Evolutionary conservation across 805 yeast genomes (phyloP).

Genomic region (Scheffersomyces amazonensis): DNA sequence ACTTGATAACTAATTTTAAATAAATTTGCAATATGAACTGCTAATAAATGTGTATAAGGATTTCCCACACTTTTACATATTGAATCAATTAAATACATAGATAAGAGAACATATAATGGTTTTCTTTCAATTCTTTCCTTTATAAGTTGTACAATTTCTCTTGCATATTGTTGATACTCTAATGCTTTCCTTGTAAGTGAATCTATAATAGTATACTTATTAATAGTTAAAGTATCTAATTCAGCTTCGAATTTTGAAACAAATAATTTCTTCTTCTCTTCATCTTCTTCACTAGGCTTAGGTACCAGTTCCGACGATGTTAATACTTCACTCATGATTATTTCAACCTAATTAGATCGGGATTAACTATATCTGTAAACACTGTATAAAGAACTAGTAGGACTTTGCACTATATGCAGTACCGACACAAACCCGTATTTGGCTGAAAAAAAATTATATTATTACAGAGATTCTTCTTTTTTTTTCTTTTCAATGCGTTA

Average conservation of each 20-base stretch:
- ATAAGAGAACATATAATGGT: conserved; percentile 35
- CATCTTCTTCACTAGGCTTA: too few relatives aligned
- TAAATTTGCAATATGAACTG: conserved; percentile 13
- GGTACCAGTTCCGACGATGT: too few relatives aligned
- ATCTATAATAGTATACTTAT: conserved; percentile 35
- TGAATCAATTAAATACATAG: conserved; percentile 40
- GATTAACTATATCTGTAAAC: too few relatives aligned
- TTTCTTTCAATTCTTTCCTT: conserved; percentile 34
- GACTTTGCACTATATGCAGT: too few relatives aligned
- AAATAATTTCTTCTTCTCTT: too few relatives aligned
- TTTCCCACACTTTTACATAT: conserved; percentile 42
- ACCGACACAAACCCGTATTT: too few relatives aligned
- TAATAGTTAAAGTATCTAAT: conserved; percentile 16
- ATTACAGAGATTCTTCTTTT: too few relatives aligned
- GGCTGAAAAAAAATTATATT: too few relatives aligned
- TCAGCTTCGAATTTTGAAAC: neutral
- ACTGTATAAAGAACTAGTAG: too few relatives aligned
- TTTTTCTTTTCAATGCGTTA: too few relatives aligned
- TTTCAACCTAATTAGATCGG: too few relatives aligned
- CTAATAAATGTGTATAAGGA: conserved; percentile 40
- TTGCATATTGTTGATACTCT: conserved; percentile 26
- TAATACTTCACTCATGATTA: too few relatives aligned
- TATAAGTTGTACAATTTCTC: conserved; percentile 28
- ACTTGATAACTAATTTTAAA: neutral
- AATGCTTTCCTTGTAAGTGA: conserved; percentile 40